These are phyloP conservation scores for Phyllosticta citribraziliensis DNA, from an alignment of 2,329 filamentous ascomycete genomes.

Conservation along the genomic window DNA sequence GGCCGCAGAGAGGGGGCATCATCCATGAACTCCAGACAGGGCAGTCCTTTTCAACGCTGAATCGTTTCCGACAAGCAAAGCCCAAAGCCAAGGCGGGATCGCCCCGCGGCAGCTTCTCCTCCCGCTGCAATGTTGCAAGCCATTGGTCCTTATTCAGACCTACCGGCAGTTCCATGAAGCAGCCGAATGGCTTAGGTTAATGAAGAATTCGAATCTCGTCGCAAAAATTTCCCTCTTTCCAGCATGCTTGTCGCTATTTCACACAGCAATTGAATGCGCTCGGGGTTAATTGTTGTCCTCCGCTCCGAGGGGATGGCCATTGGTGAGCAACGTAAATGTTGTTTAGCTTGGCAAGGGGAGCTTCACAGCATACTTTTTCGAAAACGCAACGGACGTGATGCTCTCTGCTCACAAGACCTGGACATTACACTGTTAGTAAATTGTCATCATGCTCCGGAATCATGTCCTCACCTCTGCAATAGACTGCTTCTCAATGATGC, in stretches of 20 bases:
- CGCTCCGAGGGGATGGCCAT: not conserved
- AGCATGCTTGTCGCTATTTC: not conserved
- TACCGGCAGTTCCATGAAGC: not conserved
- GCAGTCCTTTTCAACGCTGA: not conserved
- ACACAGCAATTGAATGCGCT: not conserved
- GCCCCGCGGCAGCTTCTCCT: not conserved
- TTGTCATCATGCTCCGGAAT: not conserved
- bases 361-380: not conserved
- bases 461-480: constrained; percentile 28
- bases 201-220: not conserved
- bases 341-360: not conserved
- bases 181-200: not conserved
- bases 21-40: not conserved
- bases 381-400: not conserved
- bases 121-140: not conserved
- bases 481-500: constrained; percentile 60
- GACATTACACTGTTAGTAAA: not conserved
- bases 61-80: not conserved
- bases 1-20: not conserved
- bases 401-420: constrained; percentile 1
- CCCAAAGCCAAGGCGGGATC: not conserved
- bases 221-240: not conserved
- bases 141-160: not conserved
- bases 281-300: not conserved
- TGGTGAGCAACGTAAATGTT: not conserved